These are phyloP conservation scores for Strobilomyces dryophilus DNA, from an alignment of 768 basidiomycete species.

Conservation along the genomic window DNA sequence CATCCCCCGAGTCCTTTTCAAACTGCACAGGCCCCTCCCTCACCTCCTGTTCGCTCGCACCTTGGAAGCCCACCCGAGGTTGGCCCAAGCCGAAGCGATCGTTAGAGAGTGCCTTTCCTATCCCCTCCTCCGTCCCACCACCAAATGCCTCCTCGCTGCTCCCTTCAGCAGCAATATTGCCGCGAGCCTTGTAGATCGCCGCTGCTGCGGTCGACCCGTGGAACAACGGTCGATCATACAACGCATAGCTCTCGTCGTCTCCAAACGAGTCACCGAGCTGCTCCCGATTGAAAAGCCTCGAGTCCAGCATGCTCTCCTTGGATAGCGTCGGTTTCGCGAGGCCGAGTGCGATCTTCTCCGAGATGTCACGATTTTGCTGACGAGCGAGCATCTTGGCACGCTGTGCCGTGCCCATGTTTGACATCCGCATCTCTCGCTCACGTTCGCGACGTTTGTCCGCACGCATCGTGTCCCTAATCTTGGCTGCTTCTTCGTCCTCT, in stretches of 20 bases:
- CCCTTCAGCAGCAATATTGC: slow-evolving; percentile 63
- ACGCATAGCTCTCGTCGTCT: slow-evolving; percentile 88
- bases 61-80: slow-evolving; percentile 84
- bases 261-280: slow-evolving; percentile 77
- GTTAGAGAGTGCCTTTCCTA: slow-evolving; percentile 83
- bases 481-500: slow-evolving; percentile 78
- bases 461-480: slow-evolving; percentile 87
- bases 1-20: slow-evolving; percentile 96
- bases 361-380: slow-evolving; percentile 98
- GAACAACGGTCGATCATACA: slow-evolving; percentile 95
- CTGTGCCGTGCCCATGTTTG: slow-evolving; percentile 97
- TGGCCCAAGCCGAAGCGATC: slow-evolving; percentile 92
- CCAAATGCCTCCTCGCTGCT: slow-evolving; percentile 91
- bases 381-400: slow-evolving; percentile 93
- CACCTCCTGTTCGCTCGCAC: slow-evolving; percentile 79
- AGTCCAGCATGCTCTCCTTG: slow-evolving; percentile 97
- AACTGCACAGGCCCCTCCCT: slow-evolving; percentile 96
- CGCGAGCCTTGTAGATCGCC: slow-evolving; percentile 98
- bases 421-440: slow-evolving; percentile 97
- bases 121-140: slow-evolving; percentile 94
- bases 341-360: slow-evolving; percentile 97
- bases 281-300: slow-evolving; percentile 96
- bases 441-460: slow-evolving; percentile 89
- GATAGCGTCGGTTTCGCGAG: slow-evolving; percentile 94
- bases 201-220: slow-evolving; percentile 94